Evolutionary conservation across 768 basidiomycete species (phyloP), one percentile per base, ranked within the genome.

Genomic region (Gloeophyllum trabeum): DNA sequence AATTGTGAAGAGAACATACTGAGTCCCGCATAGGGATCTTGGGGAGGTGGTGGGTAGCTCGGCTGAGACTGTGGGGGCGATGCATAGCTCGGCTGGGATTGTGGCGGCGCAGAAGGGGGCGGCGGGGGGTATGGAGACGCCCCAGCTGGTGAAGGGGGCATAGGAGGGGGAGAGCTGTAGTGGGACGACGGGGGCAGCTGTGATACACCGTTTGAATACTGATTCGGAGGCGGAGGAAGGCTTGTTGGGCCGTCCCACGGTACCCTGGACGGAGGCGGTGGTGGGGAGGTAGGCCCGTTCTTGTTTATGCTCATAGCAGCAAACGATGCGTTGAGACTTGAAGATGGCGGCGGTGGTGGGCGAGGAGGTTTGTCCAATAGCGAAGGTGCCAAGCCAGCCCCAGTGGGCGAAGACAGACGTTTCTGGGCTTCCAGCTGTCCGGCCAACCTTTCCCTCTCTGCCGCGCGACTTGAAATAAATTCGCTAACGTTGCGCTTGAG

Each of bases 361-460:
- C 64, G 53, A 7, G 73, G 70, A 5, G 77, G 79, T 48, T 66
- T 73, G 13, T 64, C 61, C 7, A 65, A 62, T 35, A 68, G 48
- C 12, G 59, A 58, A 6, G 59, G 48, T 5, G 62, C 53, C 2
- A 66, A 49, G 24, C 65, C 49, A 21, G 63, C 56, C 12, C 64
- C 51, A 3, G 66, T 49, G 2, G 61, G 48, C 16, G 50, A 49
- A 12, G 80, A 64, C 3, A 86, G 58, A 24, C 82, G 69, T 46
- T 73, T 77, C 58, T 87, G 75, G 6, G 76, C 70, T 48, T 92
- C 91, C 4, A 86, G 69, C 49, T 84, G 77, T 2, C 71, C 65
- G 2, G 74, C 69, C 14, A 94, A 55, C 7, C 65, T 63, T 16
- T 86, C 79, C 6, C 92, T 71, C 56, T 98, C 92, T 0, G 66